These are phyloP conservation scores for Chrysanthemum seticuspe DNA, from an alignment of 129 eudicot species.

Conservation along the genomic window DNA sequence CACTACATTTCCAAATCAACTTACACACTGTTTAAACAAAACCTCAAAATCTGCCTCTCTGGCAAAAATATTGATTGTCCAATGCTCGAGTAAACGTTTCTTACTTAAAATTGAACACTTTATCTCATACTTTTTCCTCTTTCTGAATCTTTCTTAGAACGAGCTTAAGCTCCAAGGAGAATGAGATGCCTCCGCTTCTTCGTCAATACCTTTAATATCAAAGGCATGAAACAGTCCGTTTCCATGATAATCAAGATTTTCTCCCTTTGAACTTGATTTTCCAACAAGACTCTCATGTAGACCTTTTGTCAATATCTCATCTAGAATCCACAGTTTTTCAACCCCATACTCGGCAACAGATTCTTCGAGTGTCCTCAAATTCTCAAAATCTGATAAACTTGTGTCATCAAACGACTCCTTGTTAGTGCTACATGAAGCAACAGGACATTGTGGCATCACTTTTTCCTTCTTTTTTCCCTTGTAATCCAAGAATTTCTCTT, in stretches of 20 bases:
- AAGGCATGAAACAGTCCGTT: slow-evolving; percentile 2
- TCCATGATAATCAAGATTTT: background rate
- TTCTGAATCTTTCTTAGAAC: slow-evolving; percentile 1
- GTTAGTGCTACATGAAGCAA: slow-evolving; percentile 25
- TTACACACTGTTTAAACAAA: slow-evolving; percentile 13
- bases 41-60: background rate
- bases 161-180: slow-evolving; percentile 24
- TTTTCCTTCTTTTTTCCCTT: slow-evolving; percentile 25
- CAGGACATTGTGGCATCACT: slow-evolving; percentile 10
- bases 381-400: slow-evolving; percentile 20
- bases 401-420: slow-evolving; percentile 25
- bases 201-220: slow-evolving; percentile 11
- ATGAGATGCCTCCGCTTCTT: slow-evolving; percentile 21
- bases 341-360: slow-evolving; percentile 39
- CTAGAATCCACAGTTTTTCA: slow-evolving; percentile 46
- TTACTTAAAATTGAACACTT: slow-evolving; percentile 7
- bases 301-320: slow-evolving; percentile 32
- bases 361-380: slow-evolving; percentile 36
- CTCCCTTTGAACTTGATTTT: slow-evolving; percentile 18
- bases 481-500: slow-evolving; percentile 27
- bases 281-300: slow-evolving; percentile 18
- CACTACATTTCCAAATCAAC: background rate
- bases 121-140: slow-evolving; percentile 8
- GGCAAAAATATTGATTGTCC: background rate
- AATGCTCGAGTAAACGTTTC: background rate